Conservation (phyloP, 2,329 filamentous ascomycete genomes). For the Beauveria pseudobassiana region DNA sequence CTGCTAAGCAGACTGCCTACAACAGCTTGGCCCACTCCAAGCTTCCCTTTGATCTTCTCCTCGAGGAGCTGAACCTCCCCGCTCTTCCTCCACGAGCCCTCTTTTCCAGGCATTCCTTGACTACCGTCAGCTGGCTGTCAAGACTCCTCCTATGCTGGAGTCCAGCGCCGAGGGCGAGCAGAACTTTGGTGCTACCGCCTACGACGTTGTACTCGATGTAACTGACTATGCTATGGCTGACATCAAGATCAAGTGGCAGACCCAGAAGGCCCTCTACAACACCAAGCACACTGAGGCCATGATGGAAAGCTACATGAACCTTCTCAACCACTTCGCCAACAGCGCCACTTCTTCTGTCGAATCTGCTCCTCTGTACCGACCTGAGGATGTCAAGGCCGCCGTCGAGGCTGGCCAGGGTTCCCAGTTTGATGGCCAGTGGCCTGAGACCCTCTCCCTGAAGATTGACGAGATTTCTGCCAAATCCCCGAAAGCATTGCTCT, state of each 20-base stretch:
- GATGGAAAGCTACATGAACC: slow-evolving; percentile 14
- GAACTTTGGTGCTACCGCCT: slow-evolving; percentile 16
- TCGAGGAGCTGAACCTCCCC: slow-evolving; percentile 32
- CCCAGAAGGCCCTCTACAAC: slow-evolving; percentile 17
- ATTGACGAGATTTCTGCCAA: slow-evolving; percentile 5
- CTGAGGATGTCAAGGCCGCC: slow-evolving; percentile 3
- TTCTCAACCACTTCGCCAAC: slow-evolving; percentile 12
- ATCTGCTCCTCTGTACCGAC: slow-evolving; percentile 8
- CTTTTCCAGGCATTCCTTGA: slow-evolving; percentile 41
- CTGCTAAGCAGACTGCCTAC: slow-evolving; percentile 21
- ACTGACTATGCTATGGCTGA: slow-evolving; percentile 13
- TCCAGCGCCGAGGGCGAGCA: slow-evolving; percentile 16
- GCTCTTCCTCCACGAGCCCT: slow-evolving; percentile 31
- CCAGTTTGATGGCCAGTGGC: slow-evolving; percentile 5
- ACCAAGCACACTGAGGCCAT: slow-evolving; percentile 9
- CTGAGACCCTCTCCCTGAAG: slow-evolving; percentile 7
- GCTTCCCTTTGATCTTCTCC: slow-evolving; percentile 38
- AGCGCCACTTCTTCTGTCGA: slow-evolving; percentile 24
- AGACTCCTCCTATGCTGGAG: slow-evolving; percentile 20
- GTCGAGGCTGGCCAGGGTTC: slow-evolving; percentile 7
- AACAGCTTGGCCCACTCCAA: slow-evolving; percentile 30
- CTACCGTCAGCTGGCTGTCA: slow-evolving; percentile 30
- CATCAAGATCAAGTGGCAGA: slow-evolving; percentile 9
- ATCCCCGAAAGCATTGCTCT: neutral
- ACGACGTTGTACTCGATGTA: slow-evolving; percentile 19